Conservation (phyloP, 495 filamentous ascomycete genomes). For the Evernia prunastri region DNA sequence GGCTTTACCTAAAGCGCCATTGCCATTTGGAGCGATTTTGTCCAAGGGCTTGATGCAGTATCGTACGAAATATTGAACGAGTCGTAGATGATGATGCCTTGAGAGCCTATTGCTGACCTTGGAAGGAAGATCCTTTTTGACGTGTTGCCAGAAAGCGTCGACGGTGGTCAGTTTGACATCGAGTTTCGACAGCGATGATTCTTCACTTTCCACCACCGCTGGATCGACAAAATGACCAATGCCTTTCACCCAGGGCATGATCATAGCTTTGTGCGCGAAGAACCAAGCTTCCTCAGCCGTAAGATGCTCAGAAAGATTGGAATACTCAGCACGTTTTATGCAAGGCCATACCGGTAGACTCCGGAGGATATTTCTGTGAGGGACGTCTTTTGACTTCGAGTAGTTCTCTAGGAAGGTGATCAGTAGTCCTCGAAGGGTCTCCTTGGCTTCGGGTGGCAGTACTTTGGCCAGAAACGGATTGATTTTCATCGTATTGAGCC, state of each 20-base stretch:
- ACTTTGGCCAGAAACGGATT: constrained; percentile 2
- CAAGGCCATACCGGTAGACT: constrained; percentile 19
- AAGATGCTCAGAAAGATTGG: background rate
- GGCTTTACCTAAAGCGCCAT: background rate
- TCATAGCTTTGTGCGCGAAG: constrained; percentile 5
- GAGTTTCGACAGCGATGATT: background rate
- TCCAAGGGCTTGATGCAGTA: background rate
- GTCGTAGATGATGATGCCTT: background rate
- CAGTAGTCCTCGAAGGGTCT: constrained; percentile 1
- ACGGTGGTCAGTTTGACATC: background rate
- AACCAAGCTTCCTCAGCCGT: constrained; percentile 4
- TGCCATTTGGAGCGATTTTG: background rate
- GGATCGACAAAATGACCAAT: constrained; percentile 9
- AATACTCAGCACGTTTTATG: background rate
- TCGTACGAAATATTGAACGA: background rate
- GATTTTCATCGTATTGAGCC: background rate
- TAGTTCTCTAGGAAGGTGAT: background rate
- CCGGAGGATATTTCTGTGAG: background rate
- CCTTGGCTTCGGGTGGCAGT: background rate
- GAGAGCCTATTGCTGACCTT: background rate
- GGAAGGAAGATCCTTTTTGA: constrained; percentile 12
- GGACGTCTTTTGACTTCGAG: background rate
- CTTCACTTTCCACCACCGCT: background rate
- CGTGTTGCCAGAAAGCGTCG: constrained; percentile 1
- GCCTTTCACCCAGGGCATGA: constrained; percentile 17